Evolutionary conservation across 352 stramenopile genomes (phyloP).

Genomic region (Phytophthora syringae): DNA sequence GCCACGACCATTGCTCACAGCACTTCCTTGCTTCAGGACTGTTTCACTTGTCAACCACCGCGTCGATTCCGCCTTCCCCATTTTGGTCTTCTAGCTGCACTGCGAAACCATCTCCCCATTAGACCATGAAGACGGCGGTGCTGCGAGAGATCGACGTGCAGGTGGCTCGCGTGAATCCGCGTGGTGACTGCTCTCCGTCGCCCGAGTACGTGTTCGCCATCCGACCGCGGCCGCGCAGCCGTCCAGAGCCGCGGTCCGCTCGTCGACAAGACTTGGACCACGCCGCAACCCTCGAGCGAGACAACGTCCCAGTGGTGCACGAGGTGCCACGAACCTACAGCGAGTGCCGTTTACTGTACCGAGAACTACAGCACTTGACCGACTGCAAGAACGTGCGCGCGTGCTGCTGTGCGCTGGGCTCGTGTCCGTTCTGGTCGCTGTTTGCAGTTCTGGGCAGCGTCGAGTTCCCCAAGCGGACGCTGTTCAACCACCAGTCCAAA

Average conservation of each 20-base stretch:
- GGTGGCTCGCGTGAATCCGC: slow-evolving; percentile 45
- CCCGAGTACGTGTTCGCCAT: slow-evolving; percentile 64
- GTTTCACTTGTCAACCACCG: neutral
- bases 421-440: slow-evolving; percentile 72
- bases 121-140: slow-evolving; percentile 48
- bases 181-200: slow-evolving; percentile 17
- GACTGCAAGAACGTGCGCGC: slow-evolving; percentile 45
- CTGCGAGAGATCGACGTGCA: slow-evolving; percentile 59
- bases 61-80: neutral
- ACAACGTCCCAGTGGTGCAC: slow-evolving; percentile 39
- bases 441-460: slow-evolving; percentile 46
- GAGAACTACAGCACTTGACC: slow-evolving; percentile 45
- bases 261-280: slow-evolving; percentile 38
- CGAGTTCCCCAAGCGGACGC: slow-evolving; percentile 54
- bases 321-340: slow-evolving; percentile 60
- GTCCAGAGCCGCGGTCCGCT: slow-evolving; percentile 4
- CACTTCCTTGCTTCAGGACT: neutral
- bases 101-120: slow-evolving; percentile 11
- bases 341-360: slow-evolving; percentile 58
- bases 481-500: slow-evolving; percentile 55
- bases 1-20: slow-evolving; percentile 1
- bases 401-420: slow-evolving; percentile 57
- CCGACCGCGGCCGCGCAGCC: slow-evolving; percentile 21
- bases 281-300: slow-evolving; percentile 12
- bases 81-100: slow-evolving; percentile 5